Conservation (phyloP, 139 green algal species). For the Chlamydomonas incerta region DNA sequence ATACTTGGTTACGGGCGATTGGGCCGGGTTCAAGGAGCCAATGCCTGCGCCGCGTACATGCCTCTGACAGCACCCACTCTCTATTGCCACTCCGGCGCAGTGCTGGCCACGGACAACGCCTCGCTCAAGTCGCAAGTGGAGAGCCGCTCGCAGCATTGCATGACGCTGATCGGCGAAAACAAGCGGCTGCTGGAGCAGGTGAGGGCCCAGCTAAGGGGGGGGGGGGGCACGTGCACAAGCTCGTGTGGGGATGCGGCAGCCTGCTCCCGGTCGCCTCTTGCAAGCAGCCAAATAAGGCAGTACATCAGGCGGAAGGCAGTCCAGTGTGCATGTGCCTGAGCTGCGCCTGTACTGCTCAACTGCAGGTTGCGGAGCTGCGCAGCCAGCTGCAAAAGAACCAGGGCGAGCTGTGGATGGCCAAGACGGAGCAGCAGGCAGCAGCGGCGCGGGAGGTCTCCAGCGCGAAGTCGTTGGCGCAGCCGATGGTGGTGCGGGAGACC, state of each 20-base stretch:
- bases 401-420: conserved; percentile 39
- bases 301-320: not conserved
- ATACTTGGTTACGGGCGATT: too few relatives aligned
- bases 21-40: too few relatives aligned
- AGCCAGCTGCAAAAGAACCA: conserved; percentile 34
- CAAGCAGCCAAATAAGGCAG: too few relatives aligned
- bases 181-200: conserved; percentile 60
- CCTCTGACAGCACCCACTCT: too few relatives aligned
- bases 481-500: not conserved
- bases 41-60: too few relatives aligned
- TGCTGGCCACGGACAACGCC: conserved; percentile 48
- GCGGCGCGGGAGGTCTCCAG: not conserved
- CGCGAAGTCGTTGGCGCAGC: not conserved
- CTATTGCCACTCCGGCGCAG: not conserved
- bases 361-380: conserved; percentile 41
- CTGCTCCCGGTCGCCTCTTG: too few relatives aligned
- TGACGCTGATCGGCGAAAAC: conserved; percentile 66
- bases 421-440: conserved; percentile 18
- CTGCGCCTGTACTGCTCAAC: too few relatives aligned
- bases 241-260: too few relatives aligned
- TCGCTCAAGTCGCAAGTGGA: conserved; percentile 55
- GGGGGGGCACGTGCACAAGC: too few relatives aligned
- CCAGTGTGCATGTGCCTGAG: too few relatives aligned
- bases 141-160: conserved; percentile 56
- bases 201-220: not conserved